Base-by-base conservation (phyloP, 2,329 filamentous ascomycete genomes). In the Exophiala aquamarina region DNA sequence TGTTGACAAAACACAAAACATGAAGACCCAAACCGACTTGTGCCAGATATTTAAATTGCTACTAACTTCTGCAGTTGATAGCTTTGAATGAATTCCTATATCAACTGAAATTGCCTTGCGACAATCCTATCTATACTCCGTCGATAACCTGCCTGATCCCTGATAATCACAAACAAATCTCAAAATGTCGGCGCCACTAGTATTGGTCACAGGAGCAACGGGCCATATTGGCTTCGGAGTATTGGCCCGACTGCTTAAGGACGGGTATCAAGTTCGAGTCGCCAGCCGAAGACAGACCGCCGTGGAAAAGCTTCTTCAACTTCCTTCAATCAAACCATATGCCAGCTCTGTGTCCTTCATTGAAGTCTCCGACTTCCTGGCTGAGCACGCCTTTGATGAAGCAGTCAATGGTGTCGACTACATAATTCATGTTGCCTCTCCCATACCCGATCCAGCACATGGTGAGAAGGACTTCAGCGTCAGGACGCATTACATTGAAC, bases 401-500 rank as follows among this genome's bases (percentile, higher is more conserved):
- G 48, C 43, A 3, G 18, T 56, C 2, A 10, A 48, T 14, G 47
- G 41, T 18, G 40, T 53, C 15, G 41, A 29, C 14, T 57, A 55
- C 29, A 23, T 59, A 10, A 43, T 57, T 29, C 53, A 58, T 36
- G 26, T 41, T 5, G 57, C 45, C 9, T 50, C 53, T 2, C 57
- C 55, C 8, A 28, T 57, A 11, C 47, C 49, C 3, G 51, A 55
- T 2, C 44, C 45, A 2, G 32, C 34, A 15, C 46, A 17, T 20
- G 29, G 14, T 19, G 37, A 21, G 14, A 17, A 17, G 13, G 13
- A 10, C 4, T 6, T 47, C 29, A 39, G 45, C 23, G 15, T 50
- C 14, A 26, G 35, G 15, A 14, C 52, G 31, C 59, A 54, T 6
- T 44, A 68, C n/a, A 55, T 70, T 11, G 47, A 59, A 14, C 65